Percentiles rank a stretch among this genome's conserved stretches.
Evolutionary conservation across 495 filamentous ascomycete species (phyloP).

Genomic region (Aspergillus ellipticus): DNA sequence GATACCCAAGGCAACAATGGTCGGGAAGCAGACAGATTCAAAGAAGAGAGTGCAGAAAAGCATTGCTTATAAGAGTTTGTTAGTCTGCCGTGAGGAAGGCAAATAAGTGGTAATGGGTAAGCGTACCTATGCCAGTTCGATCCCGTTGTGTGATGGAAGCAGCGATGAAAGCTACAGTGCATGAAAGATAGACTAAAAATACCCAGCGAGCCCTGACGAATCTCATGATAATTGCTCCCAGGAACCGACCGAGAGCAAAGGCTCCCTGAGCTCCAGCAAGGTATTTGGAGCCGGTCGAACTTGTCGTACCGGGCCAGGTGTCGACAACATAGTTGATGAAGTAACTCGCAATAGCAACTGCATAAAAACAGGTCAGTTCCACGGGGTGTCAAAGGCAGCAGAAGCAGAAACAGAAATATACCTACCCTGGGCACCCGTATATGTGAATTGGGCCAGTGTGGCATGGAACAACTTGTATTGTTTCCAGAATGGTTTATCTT

Average conservation of each 20-base stretch:
- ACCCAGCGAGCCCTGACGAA: constrained; percentile 50
- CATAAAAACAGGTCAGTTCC: neutral
- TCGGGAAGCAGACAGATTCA: constrained; percentile 60
- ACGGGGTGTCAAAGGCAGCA: neutral
- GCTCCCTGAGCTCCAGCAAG: constrained; percentile 52
- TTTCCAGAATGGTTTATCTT: constrained; percentile 43
- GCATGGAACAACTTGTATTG: constrained; percentile 58
- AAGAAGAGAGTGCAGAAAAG: constrained; percentile 58
- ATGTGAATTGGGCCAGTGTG: constrained; percentile 68
- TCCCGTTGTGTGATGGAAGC: constrained; percentile 29
- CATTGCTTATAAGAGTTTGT: constrained; percentile 27
- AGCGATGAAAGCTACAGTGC: constrained; percentile 40
- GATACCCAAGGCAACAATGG: constrained; percentile 59
- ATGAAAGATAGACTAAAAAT: constrained; percentile 40
- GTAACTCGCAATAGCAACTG: constrained; percentile 63
- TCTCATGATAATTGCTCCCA: constrained; percentile 48
- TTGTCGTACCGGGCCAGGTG: constrained; percentile 32
- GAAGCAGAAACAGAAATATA: neutral
- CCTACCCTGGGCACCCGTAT: constrained; percentile 61
- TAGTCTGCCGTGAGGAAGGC: neutral
- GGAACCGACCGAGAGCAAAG: constrained; percentile 55
- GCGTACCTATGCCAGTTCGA: constrained; percentile 44
- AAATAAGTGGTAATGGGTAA: neutral
- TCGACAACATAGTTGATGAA: constrained; percentile 58
- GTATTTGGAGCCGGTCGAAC: constrained; percentile 47